These are phyloP conservation scores for Oropetium thomaeum DNA, from an alignment of 176 grass and related monocot species.

Conservation along the genomic window DNA sequence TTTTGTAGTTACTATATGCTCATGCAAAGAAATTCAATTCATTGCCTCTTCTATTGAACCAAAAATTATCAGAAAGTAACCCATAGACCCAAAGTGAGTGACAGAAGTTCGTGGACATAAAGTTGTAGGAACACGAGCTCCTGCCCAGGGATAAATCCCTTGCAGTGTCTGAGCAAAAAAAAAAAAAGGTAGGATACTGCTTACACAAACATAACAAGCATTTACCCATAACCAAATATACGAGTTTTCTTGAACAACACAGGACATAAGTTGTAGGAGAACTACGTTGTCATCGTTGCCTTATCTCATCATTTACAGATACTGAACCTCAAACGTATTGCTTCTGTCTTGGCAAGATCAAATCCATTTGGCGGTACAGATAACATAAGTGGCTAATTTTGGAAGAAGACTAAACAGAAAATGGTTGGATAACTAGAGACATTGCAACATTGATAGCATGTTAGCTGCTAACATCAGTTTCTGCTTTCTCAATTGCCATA, in stretches of 20 bases:
- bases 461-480: not conserved
- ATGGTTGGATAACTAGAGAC: not conserved
- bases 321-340: not conserved
- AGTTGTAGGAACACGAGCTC: too few species aligned
- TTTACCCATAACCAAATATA: not conserved
- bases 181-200: too few species aligned
- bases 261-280: not conserved
- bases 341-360: constrained; percentile 4
- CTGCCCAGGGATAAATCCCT: too few species aligned
- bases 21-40: not conserved
- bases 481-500: not conserved
- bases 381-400: not conserved
- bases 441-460: not conserved
- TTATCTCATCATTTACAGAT: not conserved
- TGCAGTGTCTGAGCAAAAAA: too few species aligned
- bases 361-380: not conserved
- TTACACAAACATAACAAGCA: not conserved
- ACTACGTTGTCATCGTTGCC: not conserved
- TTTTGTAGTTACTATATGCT: not conserved
- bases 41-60: not conserved
- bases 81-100: not conserved
- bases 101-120: not conserved
- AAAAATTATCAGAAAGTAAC: not conserved
- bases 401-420: not conserved
- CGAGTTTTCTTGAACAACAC: not conserved